Evolutionary conservation across 352 stramenopile species (phyloP), one percentile per base, ranked within the genome.

Genomic region (Pythium chondricola): DNA sequence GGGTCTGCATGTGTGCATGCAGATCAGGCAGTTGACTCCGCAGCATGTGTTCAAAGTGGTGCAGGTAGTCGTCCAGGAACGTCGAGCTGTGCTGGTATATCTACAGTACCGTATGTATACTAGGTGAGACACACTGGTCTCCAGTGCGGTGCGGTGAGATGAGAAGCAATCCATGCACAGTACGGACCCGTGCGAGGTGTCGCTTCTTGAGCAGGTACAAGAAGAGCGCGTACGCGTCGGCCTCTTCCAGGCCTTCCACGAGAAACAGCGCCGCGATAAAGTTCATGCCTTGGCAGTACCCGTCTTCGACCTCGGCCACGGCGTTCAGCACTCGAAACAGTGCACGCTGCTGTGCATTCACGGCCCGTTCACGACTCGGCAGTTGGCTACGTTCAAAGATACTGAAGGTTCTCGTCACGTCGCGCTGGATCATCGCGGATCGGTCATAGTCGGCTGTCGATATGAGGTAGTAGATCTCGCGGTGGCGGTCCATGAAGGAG

Each of bases 251-350:
- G 0, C 78, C 83, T 71, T 91, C 74, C 6, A 92, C 83, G 10
- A 94, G 71, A 38, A 94, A 92, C 4, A 94, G 54, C 16, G 78
- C 83, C 0, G 81, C 83, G 50, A 94, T 91, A 47, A 94, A 94
- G 63, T 94, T 94, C 83, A 94, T 94, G 5, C 83, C 83, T 35
- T 94, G 83, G 48, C 83, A 93, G 45, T 93, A 93, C 6, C 75
- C 80, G 43, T 85, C 69, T 46, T 93, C 83, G 2, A 78, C 81
- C 38, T 90, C 71, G 2, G 80, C 60, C 32, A 93, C 74, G 5
- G 80, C 83, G n/a, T 88, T 93, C 1, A 93, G 54, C 14, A 93
- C 83, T 31, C 80, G 78, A 22, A 87, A 86, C 0, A 93, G 43
- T 17, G 77, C 69, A 21, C 65, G 76, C 35, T 93, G 76, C 36